phyloP scores from a whole-genome alignment of 73 alveolate species.

The Paramecium bursaria region DNA sequence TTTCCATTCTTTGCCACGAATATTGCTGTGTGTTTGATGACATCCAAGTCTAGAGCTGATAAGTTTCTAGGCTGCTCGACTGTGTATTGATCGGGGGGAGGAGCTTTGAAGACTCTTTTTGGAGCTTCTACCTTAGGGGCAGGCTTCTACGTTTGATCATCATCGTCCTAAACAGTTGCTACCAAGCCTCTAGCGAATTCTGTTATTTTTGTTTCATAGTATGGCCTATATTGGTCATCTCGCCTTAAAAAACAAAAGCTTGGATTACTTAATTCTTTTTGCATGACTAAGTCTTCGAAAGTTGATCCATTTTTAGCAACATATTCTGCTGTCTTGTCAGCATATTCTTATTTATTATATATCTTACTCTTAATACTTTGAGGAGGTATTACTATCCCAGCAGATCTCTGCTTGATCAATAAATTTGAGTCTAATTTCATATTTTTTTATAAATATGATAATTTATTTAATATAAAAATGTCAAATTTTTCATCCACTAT shows the following conservation, averaged over 20 bases:
- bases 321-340: conserved; percentile 86
- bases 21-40: conserved; percentile 95
- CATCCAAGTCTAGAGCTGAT: conserved; percentile 91
- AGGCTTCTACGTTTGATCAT: conserved; percentile 52
- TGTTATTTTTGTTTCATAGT: conserved; percentile 77
- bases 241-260: conserved; percentile 79
- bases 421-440: conserved; percentile 3
- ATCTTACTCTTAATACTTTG: conserved; percentile 62
- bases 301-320: conserved; percentile 85
- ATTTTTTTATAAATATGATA: too few species aligned
- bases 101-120: conserved; percentile 59
- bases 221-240: conserved; percentile 86
- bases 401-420: conserved; percentile 57
- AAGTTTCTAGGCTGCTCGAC: conserved; percentile 89
- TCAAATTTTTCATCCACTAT: conserved; percentile 70
- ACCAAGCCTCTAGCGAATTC: conserved; percentile 74
- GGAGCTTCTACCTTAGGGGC: conserved; percentile 49
- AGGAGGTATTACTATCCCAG: conserved; percentile 69
- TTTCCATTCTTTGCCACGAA: conserved; percentile 98
- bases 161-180: conserved; percentile 67
- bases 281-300: conserved; percentile 76
- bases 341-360: conserved; percentile 70
- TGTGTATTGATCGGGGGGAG: conserved; percentile 69
- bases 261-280: conserved; percentile 75
- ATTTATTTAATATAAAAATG: too few species aligned